Evolutionary conservation across 208 protist species (phyloP).

Genomic region (Leishmania gerbilli): DNA sequence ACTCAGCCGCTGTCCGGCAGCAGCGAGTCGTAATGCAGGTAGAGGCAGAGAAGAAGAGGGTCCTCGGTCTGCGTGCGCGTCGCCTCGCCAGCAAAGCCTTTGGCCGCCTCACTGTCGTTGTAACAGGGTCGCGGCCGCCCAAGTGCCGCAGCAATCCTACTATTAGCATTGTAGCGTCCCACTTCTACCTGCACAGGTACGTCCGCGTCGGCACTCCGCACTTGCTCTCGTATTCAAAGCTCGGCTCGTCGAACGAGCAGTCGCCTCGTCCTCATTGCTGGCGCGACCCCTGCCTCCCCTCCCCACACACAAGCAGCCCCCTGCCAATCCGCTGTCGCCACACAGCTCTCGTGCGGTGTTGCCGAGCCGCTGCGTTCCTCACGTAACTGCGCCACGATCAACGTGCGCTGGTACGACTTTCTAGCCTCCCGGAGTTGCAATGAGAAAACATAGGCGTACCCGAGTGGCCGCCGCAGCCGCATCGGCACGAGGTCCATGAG

Average conservation of each 20-base stretch:
- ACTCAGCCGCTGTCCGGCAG: constrained; percentile 39
- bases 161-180: constrained; percentile 24
- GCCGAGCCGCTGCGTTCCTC: background rate
- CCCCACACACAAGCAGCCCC: background rate
- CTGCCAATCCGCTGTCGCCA: background rate
- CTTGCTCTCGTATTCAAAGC: constrained; percentile 1
- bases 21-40: constrained; percentile 55
- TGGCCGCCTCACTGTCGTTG: constrained; percentile 21
- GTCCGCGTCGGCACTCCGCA: background rate
- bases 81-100: constrained; percentile 20
- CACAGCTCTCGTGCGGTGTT: too few species aligned
- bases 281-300: background rate
- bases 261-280: background rate
- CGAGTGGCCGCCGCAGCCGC: constrained; percentile 38
- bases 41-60: constrained; percentile 49
- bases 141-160: constrained; percentile 39
- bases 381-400: background rate
- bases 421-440: constrained; percentile 4
- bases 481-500: constrained; percentile 33
- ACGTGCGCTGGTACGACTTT: constrained; percentile 12
- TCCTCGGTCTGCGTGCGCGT: constrained; percentile 30
- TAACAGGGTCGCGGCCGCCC: constrained; percentile 26
- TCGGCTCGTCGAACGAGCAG: constrained; percentile 16
- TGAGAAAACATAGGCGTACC: constrained; percentile 42
- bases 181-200: constrained; percentile 39